Evolutionary conservation across 441 rosid genomes (phyloP).

Genomic region (Corymbia calophylla): DNA sequence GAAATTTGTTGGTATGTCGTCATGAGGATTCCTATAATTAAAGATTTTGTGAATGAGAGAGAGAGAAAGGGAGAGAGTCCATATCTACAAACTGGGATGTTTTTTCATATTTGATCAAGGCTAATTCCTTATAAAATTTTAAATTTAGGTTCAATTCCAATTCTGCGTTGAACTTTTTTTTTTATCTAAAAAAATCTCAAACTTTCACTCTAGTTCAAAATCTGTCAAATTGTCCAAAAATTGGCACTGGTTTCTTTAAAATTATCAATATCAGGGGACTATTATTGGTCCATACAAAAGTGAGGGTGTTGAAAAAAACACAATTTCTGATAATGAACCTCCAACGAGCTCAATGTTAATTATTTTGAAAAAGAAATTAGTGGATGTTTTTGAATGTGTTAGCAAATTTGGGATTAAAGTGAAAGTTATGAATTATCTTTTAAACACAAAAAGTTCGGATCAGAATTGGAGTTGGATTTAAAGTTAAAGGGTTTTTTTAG

Average conservation of each 20-base stretch:
- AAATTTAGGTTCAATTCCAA: neutral
- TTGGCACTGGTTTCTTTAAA: neutral
- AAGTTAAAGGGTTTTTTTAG: too few relatives aligned
- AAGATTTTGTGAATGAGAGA: neutral
- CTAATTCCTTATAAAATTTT: neutral
- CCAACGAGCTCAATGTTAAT: too few relatives aligned
- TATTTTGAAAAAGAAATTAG: neutral
- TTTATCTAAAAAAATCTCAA: neutral
- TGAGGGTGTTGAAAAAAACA: fast-evolving
- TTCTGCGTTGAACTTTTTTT: neutral
- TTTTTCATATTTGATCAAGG: neutral
- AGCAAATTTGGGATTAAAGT: too few relatives aligned
- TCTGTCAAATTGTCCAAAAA: fast-evolving
- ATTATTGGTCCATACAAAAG: too few relatives aligned
- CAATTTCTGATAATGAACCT: too few relatives aligned
- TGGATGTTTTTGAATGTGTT: too few relatives aligned
- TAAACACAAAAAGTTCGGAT: too few relatives aligned
- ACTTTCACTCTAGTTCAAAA: neutral
- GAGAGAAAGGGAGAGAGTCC: neutral
- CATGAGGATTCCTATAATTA: neutral
- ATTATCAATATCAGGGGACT: too few relatives aligned
- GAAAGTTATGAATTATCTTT: too few relatives aligned
- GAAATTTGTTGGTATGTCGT: neutral
- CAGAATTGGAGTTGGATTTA: too few relatives aligned
- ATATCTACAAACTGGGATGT: neutral